Evolutionary conservation across 2,329 filamentous ascomycete genomes (phyloP), one percentile per base, ranked within the genome.

Genomic region (Aspergillus ochraceus): DNA sequence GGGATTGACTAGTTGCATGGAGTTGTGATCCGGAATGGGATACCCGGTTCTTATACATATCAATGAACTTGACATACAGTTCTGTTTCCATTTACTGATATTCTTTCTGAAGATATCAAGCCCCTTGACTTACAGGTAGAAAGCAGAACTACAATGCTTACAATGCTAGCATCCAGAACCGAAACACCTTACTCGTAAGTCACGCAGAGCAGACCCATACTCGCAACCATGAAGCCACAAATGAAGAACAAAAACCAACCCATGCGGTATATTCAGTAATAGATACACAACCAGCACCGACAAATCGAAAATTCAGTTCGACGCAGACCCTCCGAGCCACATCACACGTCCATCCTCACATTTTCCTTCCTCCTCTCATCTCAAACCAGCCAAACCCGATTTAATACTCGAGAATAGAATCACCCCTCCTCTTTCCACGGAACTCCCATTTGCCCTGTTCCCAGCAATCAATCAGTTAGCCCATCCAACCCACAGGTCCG

Each of bases 401-500:
- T 45, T 53, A 98, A 76, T 85, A 94, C 79, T 98, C 93, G 57
- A 82, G 81, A 71, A 96, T 84, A n/a, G 88, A 83, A 74, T 98
- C 94, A 57, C 92, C 93, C 78, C 86, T 90, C 76, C 91, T 85
- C 88, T 98, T 98, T 59, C 88, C 94, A 68, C 92, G 86, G 68
- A 97, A 76, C 52, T 96, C 85, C 76, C 82, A 96, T 74, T 94
- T 92, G 71, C 94, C 95, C 94, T 98, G 70, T 50, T 60, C 19
- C 22, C 68, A 29, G 26, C 6, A 29, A 29, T 29, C 26, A 10
- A 29, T 29, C 26, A 64, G 54, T 69, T 58, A 65, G 54, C 30
- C 32, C 20, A 19, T 11, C 45, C 9, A 19, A 4, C 22, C 26
- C 26, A 29, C 42, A 46, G 20, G n/a, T 19, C n/a, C 42, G n/a